phyloP scores from a whole-genome alignment of 2,329 filamentous ascomycete genomes.

The Cadophora gregata region DNA sequence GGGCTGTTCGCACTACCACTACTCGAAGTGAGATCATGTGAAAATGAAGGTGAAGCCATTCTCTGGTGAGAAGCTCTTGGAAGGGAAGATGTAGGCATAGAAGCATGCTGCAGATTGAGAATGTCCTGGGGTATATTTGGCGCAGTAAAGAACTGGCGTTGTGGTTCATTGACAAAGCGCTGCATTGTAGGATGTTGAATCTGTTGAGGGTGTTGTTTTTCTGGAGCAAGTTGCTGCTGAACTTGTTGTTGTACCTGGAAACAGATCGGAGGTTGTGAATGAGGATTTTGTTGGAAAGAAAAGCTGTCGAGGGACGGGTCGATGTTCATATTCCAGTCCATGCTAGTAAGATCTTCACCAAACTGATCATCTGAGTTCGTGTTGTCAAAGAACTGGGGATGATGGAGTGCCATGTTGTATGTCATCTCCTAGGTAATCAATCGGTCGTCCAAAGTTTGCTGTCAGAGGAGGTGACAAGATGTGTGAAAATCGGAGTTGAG shows the following conservation, averaged over 20 bases:
- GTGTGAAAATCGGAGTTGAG: background rate
- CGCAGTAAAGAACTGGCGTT: conserved; percentile 30
- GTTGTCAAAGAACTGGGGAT: conserved; percentile 3
- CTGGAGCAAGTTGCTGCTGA: background rate
- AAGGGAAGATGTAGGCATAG: conserved; percentile 27
- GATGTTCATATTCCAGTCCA: conserved; percentile 19
- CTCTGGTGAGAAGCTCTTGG: conserved; percentile 28
- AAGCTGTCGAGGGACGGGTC: conserved; percentile 27
- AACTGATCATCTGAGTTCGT: conserved; percentile 7
- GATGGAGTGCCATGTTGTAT: background rate
- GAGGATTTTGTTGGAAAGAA: conserved; percentile 12
- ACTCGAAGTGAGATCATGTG: conserved; percentile 35
- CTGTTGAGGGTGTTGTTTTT: conserved; percentile 2
- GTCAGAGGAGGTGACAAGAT: background rate
- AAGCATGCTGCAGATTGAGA: background rate
- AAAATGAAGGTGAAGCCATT: conserved; percentile 38
- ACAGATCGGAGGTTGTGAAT: background rate
- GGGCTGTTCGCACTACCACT: conserved; percentile 34
- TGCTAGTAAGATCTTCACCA: background rate
- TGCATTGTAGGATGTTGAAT: conserved; percentile 26
- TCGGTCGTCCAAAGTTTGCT: background rate
- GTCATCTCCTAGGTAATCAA: background rate
- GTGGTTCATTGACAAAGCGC: conserved; percentile 32
- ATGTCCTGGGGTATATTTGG: background rate
- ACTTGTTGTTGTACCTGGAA: conserved; percentile 10